Base-by-base conservation (phyloP, 2,329 filamentous ascomycete species). In the Paracoccidioides brasiliensis region DNA sequence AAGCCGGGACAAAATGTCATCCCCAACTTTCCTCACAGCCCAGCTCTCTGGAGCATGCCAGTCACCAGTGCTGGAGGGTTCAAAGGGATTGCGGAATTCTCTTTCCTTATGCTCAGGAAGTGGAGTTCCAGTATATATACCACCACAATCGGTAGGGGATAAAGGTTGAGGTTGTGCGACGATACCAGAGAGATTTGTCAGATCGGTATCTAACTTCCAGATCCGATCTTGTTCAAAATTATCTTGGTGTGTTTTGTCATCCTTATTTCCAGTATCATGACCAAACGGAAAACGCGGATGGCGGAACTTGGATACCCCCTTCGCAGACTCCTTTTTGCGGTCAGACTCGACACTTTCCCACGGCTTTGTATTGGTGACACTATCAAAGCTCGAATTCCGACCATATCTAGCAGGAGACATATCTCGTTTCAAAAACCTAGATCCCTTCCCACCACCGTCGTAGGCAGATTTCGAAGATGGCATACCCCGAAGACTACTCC, bases 31-130 rank as follows among this genome's bases (percentile, higher is more conserved):
- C 62, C 87, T 88, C 32, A 97, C 91, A 52, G 88, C 90, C 93
- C 93, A 98, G 68, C 90, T 96, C 69, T 97, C 91, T 1, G 93
- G 91, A 3, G 90, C 90, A 69, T 94, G 88, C 91, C 91, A 98
- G 3, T 82, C 81, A 1, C 84, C 83, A 42, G 68, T 71, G 52
- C 40, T 33, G 32, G 50, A 5, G 14, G 37, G 38, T 28, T 59
- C 59, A 5, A 57, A 54, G 15, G 73, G 69, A 32, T 70, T 67
- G 14, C 57, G 62, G 35, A 59, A 53, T n/a, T 64, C 61, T 43
- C 68, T 62, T 30, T 63, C 62, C 28, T 66, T 67, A n/a, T 56
- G 28, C 45, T 55, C 50, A 15, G 44, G 46, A 32, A 51, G 63
- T 57, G 44, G 62, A 54, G 46, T 64, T 61, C 70, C 72, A 50